These are phyloP conservation scores for Diospyros lotus DNA, from an alignment of 148 eudicot species.

Conservation along the genomic window DNA sequence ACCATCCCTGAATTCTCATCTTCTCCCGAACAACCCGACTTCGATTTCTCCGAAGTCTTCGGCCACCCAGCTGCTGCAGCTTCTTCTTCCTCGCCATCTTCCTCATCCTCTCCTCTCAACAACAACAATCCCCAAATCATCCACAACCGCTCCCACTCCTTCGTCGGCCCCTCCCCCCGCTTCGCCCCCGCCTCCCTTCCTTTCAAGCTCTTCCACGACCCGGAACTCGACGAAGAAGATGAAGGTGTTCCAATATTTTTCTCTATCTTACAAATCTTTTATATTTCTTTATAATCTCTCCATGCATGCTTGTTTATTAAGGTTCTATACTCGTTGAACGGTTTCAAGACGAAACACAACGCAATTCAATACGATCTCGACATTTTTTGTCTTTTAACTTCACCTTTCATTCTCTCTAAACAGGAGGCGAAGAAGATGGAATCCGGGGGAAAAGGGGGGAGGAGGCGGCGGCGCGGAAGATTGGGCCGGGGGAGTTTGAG, in stretches of 20 bases:
- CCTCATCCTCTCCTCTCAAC: constrained; percentile 23
- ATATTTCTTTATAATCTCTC: no score
- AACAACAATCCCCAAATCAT: constrained; percentile 47
- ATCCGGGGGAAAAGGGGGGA: neutral
- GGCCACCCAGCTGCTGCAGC: constrained; percentile 22
- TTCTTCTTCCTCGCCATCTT: constrained; percentile 17
- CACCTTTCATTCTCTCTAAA: no score
- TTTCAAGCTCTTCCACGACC: constrained; percentile 15
- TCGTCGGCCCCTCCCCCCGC: constrained; percentile 81
- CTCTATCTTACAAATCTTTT: no score
- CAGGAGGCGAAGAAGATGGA: constrained; percentile 19
- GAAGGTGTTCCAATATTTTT: constrained; percentile 1
- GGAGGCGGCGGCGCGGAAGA: constrained; percentile 17
- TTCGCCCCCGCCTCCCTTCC: constrained; percentile 34
- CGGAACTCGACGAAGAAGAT: constrained; percentile 30
- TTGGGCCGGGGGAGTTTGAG: constrained; percentile 84
- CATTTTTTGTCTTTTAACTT: no score
- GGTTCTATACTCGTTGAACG: no score
- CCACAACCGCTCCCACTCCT: constrained; percentile 73
- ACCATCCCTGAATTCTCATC: constrained; percentile 56
- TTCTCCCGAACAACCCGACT: constrained; percentile 31
- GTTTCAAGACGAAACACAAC: no score
- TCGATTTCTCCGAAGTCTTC: constrained; percentile 67
- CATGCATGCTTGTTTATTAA: no score
- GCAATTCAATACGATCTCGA: no score